Base-by-base conservation (phyloP, 2,329 filamentous ascomycete species). In the Epichloe aotearoae region DNA sequence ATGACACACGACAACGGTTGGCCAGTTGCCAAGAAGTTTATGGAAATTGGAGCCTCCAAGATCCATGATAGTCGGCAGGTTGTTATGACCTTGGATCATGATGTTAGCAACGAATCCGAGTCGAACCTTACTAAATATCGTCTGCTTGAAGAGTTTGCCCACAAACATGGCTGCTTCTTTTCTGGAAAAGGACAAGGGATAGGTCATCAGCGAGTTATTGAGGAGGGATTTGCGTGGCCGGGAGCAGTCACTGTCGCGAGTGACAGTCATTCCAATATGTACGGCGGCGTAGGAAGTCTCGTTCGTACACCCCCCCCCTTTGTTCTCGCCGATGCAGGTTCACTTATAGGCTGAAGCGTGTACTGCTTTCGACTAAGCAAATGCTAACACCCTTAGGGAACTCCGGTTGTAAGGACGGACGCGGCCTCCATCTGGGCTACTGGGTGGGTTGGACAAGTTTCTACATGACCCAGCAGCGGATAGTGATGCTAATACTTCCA, bases 1-100 rank as follows among this genome's bases (percentile, higher is more conserved):
- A 90, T 95, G 85, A 89, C 86, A 0, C 90, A 95, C 69, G 86
- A 93, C 65, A 94, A 93, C 63, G 82, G 81, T 2, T 86, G 79
- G 78, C 84, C 87, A 0, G 80, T 93, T 0, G 80, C 82, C 0
- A 54, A 58, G 23, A 94, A 91, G 65, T 90, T 89, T 68, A 84
- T 86, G 76, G 79, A 78, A 3, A 88, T 91, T 54, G 87, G 87
- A 4, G 86, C 86, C 1, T 79, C 82, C 34, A 79, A 82, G 62
- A 74, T 93, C 57, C 73, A 87, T 57, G 71, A 90, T 63, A 76
- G 75, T 2, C 69, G 73, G 19, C 89, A 95, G 69, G 72, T 93
- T 30, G 86, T 95, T 19, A 83, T 93, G 73, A 85, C 87, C 0
- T 69, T 95, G 2, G 89, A 95, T 61, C 90, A 95, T 62, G 88